phyloP scores from a whole-genome alignment of 495 filamentous ascomycete species.

The Podospora sp. region DNA sequence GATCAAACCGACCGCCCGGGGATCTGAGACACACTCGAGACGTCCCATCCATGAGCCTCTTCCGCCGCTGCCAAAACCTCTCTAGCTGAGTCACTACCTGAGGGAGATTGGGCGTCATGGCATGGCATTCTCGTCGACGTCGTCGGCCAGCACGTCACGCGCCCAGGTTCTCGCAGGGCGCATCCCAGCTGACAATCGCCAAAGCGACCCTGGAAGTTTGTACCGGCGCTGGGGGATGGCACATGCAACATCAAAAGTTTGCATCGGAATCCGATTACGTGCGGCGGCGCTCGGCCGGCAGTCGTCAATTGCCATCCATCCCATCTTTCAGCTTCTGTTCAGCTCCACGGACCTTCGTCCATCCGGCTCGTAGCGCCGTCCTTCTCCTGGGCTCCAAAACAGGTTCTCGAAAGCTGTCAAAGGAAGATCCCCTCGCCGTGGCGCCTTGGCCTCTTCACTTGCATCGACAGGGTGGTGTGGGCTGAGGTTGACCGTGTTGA shows the following conservation, averaged over 20 bases:
- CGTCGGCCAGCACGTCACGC: background rate
- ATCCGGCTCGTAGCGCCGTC: background rate
- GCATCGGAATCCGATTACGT: background rate
- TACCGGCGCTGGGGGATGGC: background rate
- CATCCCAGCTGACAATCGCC: slow-evolving; percentile 4
- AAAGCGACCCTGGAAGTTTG: slow-evolving; percentile 3
- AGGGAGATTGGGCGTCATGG: slow-evolving; percentile 14
- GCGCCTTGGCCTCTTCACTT: background rate
- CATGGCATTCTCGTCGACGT: background rate
- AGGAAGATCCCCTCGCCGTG: background rate
- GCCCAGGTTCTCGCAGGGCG: background rate
- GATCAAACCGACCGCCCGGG: slow-evolving; percentile 32
- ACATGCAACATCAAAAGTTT: background rate
- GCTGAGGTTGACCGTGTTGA: too few species aligned
- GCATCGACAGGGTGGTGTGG: too few species aligned
- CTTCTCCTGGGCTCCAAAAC: background rate
- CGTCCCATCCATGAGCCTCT: slow-evolving; percentile 15
- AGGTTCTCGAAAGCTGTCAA: background rate
- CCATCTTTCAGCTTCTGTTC: slow-evolving; percentile 3
- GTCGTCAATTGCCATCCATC: background rate
- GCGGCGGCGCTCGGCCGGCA: background rate
- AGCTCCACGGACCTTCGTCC: background rate
- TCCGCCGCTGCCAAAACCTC: background rate
- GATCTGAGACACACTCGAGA: slow-evolving; percentile 37
- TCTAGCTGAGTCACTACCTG: slow-evolving; percentile 7